Evolutionary conservation across 108 stramenopile genomes (phyloP), one percentile per base, ranked within the genome.

Genomic region (Cyclotella sp.): DNA sequence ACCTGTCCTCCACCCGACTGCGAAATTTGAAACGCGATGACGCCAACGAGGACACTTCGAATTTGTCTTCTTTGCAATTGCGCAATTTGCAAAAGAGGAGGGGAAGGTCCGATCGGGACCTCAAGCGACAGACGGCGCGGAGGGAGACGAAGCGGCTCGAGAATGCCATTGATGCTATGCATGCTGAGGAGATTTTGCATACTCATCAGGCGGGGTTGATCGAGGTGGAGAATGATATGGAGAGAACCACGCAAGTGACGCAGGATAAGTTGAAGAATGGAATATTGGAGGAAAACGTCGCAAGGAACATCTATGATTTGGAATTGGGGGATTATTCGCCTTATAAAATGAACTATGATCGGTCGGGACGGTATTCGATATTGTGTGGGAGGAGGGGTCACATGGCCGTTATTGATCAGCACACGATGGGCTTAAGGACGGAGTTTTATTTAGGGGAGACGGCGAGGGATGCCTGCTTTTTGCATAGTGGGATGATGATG

Each of bases 401-500:
- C 74, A 63, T 97, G n/a, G 90, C 90, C 19, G 44, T 94, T 0
- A 85, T 97, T 76, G 98, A 97, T 86, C 70, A 82, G n/a, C 91
- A 93, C 58, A 63, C 82, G 11, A 51, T 79, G 19, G 71, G 68
- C 22, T 69, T 93, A 19, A 65, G 63, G 54, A 86, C 78, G 22
- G 97, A 97, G 85, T 87, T 97, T 55, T 71, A 92, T 73, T 82
- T 98, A 15, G 39, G 79, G 27, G 95, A 99, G 61, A 77, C 79
- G 7, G 78, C 97, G 3, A 83, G 95, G 39, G 98, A 98, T 82
- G 95, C 96, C 7, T 85, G 82, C 64, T 98, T 97, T 76, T 81
- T 99, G 67, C 98, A 99, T 82, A 94, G 97, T 78, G 84, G 88
- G 64, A 92, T 81, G 45, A 73, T 99, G 68, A 86, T 97, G 63